Evolutionary conservation across 2,329 filamentous ascomycete genomes (phyloP).

Genomic region (Epichloe sp.): DNA sequence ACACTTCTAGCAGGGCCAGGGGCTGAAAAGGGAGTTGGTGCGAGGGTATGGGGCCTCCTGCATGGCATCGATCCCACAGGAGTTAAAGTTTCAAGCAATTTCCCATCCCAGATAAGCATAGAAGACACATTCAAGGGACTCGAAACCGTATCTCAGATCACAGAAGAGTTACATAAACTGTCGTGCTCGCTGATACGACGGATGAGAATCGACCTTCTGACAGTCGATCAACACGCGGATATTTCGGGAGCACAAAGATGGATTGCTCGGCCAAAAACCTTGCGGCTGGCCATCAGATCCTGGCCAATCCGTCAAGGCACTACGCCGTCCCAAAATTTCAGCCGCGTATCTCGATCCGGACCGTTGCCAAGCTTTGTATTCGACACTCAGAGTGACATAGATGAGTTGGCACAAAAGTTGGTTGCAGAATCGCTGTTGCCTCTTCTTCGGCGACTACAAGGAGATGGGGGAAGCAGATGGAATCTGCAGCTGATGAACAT

Average conservation of each 20-base stretch:
- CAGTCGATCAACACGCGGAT: constrained; percentile 28
- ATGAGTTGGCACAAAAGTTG: constrained; percentile 52
- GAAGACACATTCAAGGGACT: constrained; percentile 80
- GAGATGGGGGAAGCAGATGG: constrained; percentile 54
- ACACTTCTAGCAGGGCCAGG: constrained; percentile 57
- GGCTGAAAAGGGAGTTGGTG: constrained; percentile 56
- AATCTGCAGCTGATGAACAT: constrained; percentile 77
- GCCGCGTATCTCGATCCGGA: constrained; percentile 62
- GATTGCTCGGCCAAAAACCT: constrained; percentile 67
- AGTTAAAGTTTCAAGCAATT: constrained; percentile 55
- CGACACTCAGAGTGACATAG: constrained; percentile 42
- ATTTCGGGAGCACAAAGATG: constrained; percentile 34
- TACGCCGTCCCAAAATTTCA: constrained; percentile 44
- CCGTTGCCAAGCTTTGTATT: constrained; percentile 66
- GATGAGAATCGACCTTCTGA: constrained; percentile 65
- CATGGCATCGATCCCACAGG: constrained; percentile 68
- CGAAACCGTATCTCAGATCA: constrained; percentile 48
- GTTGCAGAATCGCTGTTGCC: constrained; percentile 55
- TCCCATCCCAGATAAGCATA: constrained; percentile 84
- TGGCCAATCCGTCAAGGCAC: constrained; percentile 21
- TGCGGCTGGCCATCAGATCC: constrained; percentile 68
- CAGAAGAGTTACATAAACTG: constrained; percentile 55
- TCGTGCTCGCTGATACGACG: constrained; percentile 58
- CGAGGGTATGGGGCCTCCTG: constrained; percentile 62
- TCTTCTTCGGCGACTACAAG: constrained; percentile 63